Evolutionary conservation across 805 yeast genomes (phyloP).

Genomic region (Myxozyma sirexii): DNA sequence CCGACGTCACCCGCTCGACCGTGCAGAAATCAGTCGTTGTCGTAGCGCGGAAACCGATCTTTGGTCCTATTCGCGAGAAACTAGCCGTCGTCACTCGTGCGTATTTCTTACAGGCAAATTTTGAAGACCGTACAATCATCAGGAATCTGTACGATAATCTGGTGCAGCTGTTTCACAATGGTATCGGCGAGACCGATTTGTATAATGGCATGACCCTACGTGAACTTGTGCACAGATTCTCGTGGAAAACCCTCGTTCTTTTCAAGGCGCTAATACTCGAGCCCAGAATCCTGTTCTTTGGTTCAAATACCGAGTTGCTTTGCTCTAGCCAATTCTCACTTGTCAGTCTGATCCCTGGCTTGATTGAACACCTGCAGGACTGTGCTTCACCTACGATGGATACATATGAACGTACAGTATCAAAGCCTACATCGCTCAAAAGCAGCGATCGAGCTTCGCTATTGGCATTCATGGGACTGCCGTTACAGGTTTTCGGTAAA

Average conservation of each 20-base stretch:
- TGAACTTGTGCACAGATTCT: slow-evolving; percentile 61
- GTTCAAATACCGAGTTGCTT: slow-evolving; percentile 74
- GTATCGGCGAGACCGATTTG: slow-evolving; percentile 57
- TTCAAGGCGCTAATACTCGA: slow-evolving; percentile 81
- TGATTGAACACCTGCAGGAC: slow-evolving; percentile 70
- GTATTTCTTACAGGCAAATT: slow-evolving; percentile 78
- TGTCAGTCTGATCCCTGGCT: slow-evolving; percentile 73
- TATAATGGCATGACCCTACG: slow-evolving; percentile 75
- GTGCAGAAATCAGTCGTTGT: slow-evolving; percentile 92
- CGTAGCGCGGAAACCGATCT: slow-evolving; percentile 82
- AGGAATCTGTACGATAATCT: slow-evolving; percentile 68
- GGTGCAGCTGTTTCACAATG: slow-evolving; percentile 43
- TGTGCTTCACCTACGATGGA: slow-evolving; percentile 77
- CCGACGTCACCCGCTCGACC: slow-evolving; percentile 77
- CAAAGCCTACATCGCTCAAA: slow-evolving; percentile 65
- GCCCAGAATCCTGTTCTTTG: slow-evolving; percentile 70
- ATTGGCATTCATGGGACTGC: slow-evolving; percentile 80
- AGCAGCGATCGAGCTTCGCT: slow-evolving; percentile 79
- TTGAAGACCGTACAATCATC: slow-evolving; percentile 68
- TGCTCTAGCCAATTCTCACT: slow-evolving; percentile 84
- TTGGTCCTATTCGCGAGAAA: slow-evolving; percentile 83
- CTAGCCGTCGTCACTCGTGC: slow-evolving; percentile 85
- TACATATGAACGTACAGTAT: slow-evolving; percentile 54
- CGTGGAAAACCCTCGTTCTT: slow-evolving; percentile 61
- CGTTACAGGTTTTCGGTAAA: slow-evolving; percentile 79